A percentile compares a stretch with the other conserved stretches of the same genome.
Conservation (phyloP, 345 rosid genomes). For the Murraya paniculata region DNA sequence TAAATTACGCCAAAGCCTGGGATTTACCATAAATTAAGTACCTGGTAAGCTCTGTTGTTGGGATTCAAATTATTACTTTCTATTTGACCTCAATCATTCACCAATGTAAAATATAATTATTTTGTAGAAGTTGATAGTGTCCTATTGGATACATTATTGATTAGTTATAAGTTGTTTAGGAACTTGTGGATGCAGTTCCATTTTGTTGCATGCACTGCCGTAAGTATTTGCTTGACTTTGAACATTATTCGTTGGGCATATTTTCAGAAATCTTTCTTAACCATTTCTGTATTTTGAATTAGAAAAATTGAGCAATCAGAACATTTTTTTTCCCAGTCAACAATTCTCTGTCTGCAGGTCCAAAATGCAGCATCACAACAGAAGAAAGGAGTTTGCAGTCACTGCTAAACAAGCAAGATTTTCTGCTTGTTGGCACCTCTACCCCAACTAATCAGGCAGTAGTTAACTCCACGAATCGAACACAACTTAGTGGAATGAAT, state of each 20-base stretch:
- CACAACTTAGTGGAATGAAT: not conserved
- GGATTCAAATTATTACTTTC: not conserved
- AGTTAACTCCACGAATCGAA: not conserved
- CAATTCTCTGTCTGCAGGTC: not conserved
- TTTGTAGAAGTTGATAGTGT: not conserved
- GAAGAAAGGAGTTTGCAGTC: conserved; percentile 9
- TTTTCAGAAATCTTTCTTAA: too few relatives aligned
- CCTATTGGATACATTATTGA: too few relatives aligned
- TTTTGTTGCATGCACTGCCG: too few relatives aligned
- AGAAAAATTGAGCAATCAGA: too few relatives aligned
- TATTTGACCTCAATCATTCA: not conserved
- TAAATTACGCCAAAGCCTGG: conserved; percentile 27
- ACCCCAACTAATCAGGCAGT: not conserved
- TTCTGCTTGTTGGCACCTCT: not conserved
- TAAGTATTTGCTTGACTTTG: too few relatives aligned
- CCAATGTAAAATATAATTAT: too few relatives aligned
- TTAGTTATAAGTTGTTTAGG: too few relatives aligned
- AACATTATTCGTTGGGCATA: too few relatives aligned
- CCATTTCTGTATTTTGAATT: too few relatives aligned
- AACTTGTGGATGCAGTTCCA: not conserved
- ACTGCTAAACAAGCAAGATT: not conserved
- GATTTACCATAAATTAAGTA: conserved; percentile 17
- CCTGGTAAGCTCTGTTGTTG: conserved; percentile 25
- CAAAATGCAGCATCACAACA: not conserved
- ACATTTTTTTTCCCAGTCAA: too few relatives aligned